Base-by-base conservation (phyloP, 2,329 filamentous ascomycete species). In the Neonectria faginata region DNA sequence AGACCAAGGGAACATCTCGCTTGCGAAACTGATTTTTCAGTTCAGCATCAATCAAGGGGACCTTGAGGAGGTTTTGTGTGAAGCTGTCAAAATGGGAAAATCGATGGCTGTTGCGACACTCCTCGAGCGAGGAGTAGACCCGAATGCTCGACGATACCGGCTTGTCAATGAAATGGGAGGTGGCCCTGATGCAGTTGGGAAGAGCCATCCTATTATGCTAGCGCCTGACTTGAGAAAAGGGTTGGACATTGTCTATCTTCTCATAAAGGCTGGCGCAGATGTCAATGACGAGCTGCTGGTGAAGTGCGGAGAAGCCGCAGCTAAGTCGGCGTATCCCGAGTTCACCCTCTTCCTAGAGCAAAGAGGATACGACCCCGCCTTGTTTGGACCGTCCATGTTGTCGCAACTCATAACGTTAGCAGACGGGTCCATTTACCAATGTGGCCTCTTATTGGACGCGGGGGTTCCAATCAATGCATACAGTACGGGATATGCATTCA, bases 391-490 rank as follows among this genome's bases (percentile, higher is more conserved):
- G 4, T 18, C 22, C 1, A 48, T 42, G 14, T n/a, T 57, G 36
- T 36, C 45, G 25, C 11, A 11, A 3, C 9, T 3, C 16, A 7
- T 29, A n/a, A n/a, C n/a, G n/a, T n/a, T n/a, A n/a, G 0, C 1
- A 5, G 11, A 6, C 5, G 6, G 11, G 2, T 14, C 3, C 11
- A 53, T 42, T 27, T 12, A 9, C 18, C 2, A n/a, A 11, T 63
- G 48, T 3, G 27, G 33, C 3, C 2, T 16, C 2, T 36, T 47
- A 3, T 33, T 63, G 14, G 55, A 58, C 16, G 12, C 14, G 27
- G 54, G 60, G 22, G 39, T 31, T 8, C 60, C 60, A 29, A 42
- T 63, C n/a, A 50, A 54, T 41, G 31, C 18, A 16, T 58, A 63
- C 20, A 55, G 54, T 3, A 5, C 25, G 22, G 27, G 11, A 45